Evolutionary conservation across 2,329 filamentous ascomycete species (phyloP), one percentile per base, ranked within the genome.

Genomic region (Penicillium sp.): DNA sequence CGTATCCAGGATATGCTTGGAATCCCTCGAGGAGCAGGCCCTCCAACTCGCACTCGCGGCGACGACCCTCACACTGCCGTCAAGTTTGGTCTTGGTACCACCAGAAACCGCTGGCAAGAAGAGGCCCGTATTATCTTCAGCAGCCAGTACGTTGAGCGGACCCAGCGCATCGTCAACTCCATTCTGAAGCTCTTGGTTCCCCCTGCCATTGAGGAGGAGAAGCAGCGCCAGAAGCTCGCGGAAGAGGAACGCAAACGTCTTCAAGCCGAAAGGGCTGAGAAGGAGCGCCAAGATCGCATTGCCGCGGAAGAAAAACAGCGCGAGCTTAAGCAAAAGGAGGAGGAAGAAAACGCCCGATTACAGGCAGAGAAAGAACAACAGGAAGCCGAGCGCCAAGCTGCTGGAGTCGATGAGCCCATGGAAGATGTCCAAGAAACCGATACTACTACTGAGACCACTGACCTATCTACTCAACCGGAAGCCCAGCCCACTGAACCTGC

Each of bases 121-220:
- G 95, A 97, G 72, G 88, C 91, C 9, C 87, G 88, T 60, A 86
- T 99, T 72, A 81, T 97, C 0, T 97, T 94, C 72, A 89, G 89
- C 26, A 75, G 79, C 22, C 80, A 77, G 46, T 83, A 87, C 50
- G 70, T 83, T 4, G 91, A 96, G 46, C 89, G 89, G 68, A 83
- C 86, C 2, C 80, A 83, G 57, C 84, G 84, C 50, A 80, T 96
- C 16, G 76, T 87, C 60, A 87, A 84, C 62, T 82, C 85, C 2
- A 82, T 99, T 26, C 78, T 91, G 38, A 86, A 84, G 42, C 76
- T 86, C 38, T 82, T 99, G 58, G 87, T 93, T 3, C 94, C 94
- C 38, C 87, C 89, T 22, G 92, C 93, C 8, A 87, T 96, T 57
- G 87, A 93, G 69, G 85, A 87, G 55, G 90, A 92, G 60, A 91